Conservation (phyloP, 1,139 yeast genomes). For the Yamadazyma taylorii region DNA sequence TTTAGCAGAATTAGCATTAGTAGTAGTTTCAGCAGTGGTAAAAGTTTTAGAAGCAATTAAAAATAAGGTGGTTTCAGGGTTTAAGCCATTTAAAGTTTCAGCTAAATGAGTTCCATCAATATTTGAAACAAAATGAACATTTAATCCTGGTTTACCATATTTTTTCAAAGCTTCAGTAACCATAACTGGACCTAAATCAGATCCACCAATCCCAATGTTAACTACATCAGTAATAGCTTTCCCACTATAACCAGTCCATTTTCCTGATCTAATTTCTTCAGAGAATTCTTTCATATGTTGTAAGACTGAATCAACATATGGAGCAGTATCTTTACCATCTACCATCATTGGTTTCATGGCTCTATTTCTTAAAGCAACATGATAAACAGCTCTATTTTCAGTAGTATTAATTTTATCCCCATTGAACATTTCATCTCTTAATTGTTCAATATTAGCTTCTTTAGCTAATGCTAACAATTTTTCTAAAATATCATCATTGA, state of each 20-base stretch:
- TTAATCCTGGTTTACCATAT: slow-evolving; percentile 73
- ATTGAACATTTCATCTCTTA: slow-evolving; percentile 87
- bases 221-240: slow-evolving; percentile 90
- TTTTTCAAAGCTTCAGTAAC: slow-evolving; percentile 96
- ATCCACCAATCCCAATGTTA: slow-evolving; percentile 98
- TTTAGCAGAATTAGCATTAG: slow-evolving; percentile 95
- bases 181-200: slow-evolving; percentile 99
- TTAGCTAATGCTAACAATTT: slow-evolving; percentile 77
- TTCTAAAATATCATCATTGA: slow-evolving; percentile 76
- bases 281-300: slow-evolving; percentile 96
- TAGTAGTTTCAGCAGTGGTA: slow-evolving; percentile 97
- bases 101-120: slow-evolving; percentile 98
- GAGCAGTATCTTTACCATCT: slow-evolving; percentile 85
- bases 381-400: slow-evolving; percentile 95
- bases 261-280: slow-evolving; percentile 83
- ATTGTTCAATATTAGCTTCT: slow-evolving; percentile 82
- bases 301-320: slow-evolving; percentile 86
- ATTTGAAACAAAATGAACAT: slow-evolving; percentile 93
- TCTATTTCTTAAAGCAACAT: slow-evolving; percentile 93
- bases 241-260: slow-evolving; percentile 97
- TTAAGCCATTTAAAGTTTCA: slow-evolving; percentile 73
- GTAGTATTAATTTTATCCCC: slow-evolving; percentile 95
- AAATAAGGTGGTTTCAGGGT: slow-evolving; percentile 92
- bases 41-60: slow-evolving; percentile 96
- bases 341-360: slow-evolving; percentile 74